These are phyloP conservation scores for Amanita jacksonii DNA, from an alignment of 768 basidiomycete genomes.

Conservation along the genomic window DNA sequence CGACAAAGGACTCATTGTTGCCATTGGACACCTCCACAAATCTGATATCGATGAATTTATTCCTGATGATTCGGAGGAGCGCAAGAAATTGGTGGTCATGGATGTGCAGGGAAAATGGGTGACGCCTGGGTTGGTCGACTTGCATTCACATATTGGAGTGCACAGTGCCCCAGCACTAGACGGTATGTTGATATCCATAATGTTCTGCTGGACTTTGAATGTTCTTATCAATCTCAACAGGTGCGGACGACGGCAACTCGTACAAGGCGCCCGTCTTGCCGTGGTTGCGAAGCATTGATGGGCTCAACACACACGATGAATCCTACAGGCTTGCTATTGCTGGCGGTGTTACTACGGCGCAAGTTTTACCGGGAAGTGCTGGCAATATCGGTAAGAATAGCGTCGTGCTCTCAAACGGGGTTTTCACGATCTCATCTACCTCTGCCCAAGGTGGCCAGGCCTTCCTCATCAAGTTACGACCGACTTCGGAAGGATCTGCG, in stretches of 20 bases:
- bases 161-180: conserved; percentile 20
- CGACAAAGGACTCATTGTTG: conserved; percentile 52
- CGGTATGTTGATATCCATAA: conserved; percentile 18
- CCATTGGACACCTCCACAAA: conserved; percentile 31
- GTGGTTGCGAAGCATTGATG: conserved; percentile 58
- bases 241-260: conserved; percentile 45
- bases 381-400: conserved; percentile 38
- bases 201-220: not conserved
- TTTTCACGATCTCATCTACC: not conserved
- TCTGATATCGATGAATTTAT: conserved; percentile 12
- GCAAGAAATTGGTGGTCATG: conserved; percentile 25
- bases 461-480: conserved; percentile 66
- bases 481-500: conserved; percentile 60
- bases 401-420: not conserved
- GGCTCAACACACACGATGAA: conserved; percentile 60
- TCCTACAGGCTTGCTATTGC: conserved; percentile 42
- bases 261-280: conserved; percentile 35
- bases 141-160: conserved; percentile 36
- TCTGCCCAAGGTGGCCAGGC: conserved; percentile 77
- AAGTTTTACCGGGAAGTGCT: conserved; percentile 56
- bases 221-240: conserved; percentile 9
- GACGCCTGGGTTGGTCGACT: conserved; percentile 35
- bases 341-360: conserved; percentile 60
- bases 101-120: conserved; percentile 60
- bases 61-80: not conserved